phyloP scores from a whole-genome alignment of 2,329 filamentous ascomycete genomes.

The Ustulina deusta region DNA sequence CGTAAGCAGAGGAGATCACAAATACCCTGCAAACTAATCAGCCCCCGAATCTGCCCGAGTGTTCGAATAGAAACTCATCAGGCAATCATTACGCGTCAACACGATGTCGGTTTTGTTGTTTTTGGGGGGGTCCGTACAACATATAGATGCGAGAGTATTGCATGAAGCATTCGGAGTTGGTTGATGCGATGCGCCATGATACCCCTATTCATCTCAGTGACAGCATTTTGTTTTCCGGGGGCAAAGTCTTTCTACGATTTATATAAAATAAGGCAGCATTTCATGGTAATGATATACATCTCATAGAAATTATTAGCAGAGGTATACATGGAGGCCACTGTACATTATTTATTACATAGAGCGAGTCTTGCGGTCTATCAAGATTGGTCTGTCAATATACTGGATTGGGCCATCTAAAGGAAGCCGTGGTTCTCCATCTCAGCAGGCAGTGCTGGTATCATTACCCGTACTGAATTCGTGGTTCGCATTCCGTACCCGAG shows the following conservation, averaged over 20 bases:
- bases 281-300: slow-evolving; percentile 17
- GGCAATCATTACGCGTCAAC: slow-evolving; percentile 2
- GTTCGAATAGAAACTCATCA: background rate
- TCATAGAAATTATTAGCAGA: slow-evolving; percentile 2
- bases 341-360: slow-evolving; percentile 26
- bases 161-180: slow-evolving; percentile 30
- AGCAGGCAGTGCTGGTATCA: background rate
- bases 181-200: slow-evolving; percentile 32
- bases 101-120: slow-evolving; percentile 1
- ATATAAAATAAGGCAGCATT: slow-evolving; percentile 15
- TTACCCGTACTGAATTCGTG: background rate
- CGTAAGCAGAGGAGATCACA: slow-evolving; percentile 15
- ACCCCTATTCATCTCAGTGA: slow-evolving; percentile 20
- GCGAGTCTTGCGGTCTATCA: background rate
- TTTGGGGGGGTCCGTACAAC: background rate
- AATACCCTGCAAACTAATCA: slow-evolving; percentile 12
- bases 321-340: slow-evolving; percentile 3
- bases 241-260: slow-evolving; percentile 15
- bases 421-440: slow-evolving; percentile 1
- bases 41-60: background rate
- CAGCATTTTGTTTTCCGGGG: slow-evolving; percentile 9
- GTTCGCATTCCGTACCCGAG: background rate
- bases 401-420: background rate
- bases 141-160: slow-evolving; percentile 25
- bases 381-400: slow-evolving; percentile 12